phyloP scores from a whole-genome alignment of 495 filamentous ascomycete species.

The Neurospora sp. region DNA sequence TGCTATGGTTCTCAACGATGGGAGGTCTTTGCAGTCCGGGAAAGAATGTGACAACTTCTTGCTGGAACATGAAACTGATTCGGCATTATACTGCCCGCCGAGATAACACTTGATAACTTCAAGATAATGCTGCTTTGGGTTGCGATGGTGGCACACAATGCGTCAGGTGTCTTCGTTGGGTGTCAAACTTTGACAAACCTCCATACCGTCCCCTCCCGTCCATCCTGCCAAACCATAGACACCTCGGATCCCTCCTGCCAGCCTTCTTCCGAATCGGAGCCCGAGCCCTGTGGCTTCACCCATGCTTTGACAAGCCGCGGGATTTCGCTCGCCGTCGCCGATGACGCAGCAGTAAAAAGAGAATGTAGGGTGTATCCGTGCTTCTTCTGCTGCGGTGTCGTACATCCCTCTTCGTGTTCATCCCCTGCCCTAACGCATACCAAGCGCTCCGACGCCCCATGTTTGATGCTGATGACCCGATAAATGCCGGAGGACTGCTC shows the following conservation, averaged over 20 bases:
- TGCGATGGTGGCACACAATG: too few species aligned
- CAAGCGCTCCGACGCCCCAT: background rate
- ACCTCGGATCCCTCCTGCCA: background rate
- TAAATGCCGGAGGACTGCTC: too few species aligned
- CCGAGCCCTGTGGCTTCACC: background rate
- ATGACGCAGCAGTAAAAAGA: too few species aligned
- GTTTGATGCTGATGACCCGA: too few species aligned
- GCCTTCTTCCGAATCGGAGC: background rate
- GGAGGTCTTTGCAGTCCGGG: accelerated
- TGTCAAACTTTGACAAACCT: background rate
- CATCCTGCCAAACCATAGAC: background rate
- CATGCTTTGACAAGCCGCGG: background rate
- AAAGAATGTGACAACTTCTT: too few species aligned
- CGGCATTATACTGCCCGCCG: too few species aligned
- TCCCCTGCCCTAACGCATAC: background rate
- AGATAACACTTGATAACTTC: too few species aligned
- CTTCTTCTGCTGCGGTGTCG: background rate
- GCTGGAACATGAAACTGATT: too few species aligned
- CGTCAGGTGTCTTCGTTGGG: too few species aligned
- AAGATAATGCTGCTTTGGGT: too few species aligned
- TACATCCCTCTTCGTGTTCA: background rate
- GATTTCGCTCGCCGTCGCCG: too few species aligned
- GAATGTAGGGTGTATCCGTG: background rate
- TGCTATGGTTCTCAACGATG: too few species aligned
- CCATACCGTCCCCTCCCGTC: background rate